These are phyloP conservation scores for Mucor saturninus DNA, from an alignment of 371 early-diverging fungal species.

Conservation along the genomic window DNA sequence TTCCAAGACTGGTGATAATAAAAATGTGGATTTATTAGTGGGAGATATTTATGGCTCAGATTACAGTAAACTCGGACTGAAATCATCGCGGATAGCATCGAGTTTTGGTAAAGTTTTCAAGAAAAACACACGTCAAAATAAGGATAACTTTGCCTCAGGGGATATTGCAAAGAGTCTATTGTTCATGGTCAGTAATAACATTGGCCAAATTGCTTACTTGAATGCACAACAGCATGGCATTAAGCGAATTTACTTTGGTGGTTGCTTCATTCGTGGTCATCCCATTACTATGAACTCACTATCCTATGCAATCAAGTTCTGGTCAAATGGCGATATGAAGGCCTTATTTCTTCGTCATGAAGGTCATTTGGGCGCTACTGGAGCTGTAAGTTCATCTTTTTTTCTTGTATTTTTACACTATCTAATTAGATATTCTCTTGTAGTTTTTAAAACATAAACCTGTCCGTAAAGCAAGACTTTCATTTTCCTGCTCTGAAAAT, in stretches of 20 bases:
- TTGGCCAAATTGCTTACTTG: conserved; percentile 96
- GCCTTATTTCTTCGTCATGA: conserved; percentile 95
- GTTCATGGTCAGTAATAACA: conserved; percentile 95
- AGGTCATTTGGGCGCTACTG: conserved; percentile 94
- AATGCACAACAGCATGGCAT: conserved; percentile 92
- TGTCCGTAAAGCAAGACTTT: conserved; percentile 50
- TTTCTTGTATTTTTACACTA: conserved; percentile 18
- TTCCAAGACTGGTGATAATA: conserved; percentile 90
- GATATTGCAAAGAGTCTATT: conserved; percentile 90
- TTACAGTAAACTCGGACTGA: conserved; percentile 85
- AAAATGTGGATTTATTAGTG: conserved; percentile 91
- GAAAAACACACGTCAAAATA: conserved; percentile 62
- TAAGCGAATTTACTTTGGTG: conserved; percentile 91
- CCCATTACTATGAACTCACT: conserved; percentile 95
- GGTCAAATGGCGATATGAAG: conserved; percentile 94
- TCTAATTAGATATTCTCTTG: neutral
- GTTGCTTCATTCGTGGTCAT: conserved; percentile 95
- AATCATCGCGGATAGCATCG: conserved; percentile 89
- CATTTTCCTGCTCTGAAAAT: conserved; percentile 71
- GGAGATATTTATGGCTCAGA: conserved; percentile 96
- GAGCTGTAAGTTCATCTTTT: conserved; percentile 63
- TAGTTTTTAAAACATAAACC: conserved; percentile 63
- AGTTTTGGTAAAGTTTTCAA: conserved; percentile 96
- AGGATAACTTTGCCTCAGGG: conserved; percentile 66
- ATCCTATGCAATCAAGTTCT: conserved; percentile 94